These are phyloP conservation scores for Gleditsia sinensis DNA, from an alignment of 306 rosid species.

Conservation along the genomic window DNA sequence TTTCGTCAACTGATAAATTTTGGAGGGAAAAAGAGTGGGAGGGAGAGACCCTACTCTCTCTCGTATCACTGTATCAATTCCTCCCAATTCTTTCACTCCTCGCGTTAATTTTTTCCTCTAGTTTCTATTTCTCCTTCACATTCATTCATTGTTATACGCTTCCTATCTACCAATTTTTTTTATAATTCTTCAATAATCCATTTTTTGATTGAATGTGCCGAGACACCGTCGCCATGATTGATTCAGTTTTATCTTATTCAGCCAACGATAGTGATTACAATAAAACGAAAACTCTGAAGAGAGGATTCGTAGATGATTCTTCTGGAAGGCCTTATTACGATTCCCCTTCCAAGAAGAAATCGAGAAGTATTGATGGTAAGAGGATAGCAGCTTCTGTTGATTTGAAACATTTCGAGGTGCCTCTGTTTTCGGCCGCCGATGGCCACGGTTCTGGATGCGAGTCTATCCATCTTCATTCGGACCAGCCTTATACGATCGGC, in stretches of 20 bases:
- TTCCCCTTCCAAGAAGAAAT: not conserved
- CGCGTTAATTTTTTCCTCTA: not conserved
- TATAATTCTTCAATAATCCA: not conserved
- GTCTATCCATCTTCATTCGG: constrained; percentile 46
- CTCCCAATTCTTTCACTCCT: not conserved
- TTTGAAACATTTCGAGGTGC: constrained; percentile 45
- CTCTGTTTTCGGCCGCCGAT: constrained; percentile 37
- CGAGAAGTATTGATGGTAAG: not conserved
- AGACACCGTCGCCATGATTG: constrained; percentile 23
- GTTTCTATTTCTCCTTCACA: not conserved
- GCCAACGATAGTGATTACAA: not conserved
- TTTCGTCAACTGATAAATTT: no score
- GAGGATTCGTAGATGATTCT: constrained; percentile 17
- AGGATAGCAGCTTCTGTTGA: constrained; percentile 30
- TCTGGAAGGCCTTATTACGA: not conserved
- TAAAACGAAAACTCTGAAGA: constrained; percentile 2
- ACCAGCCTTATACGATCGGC: constrained; percentile 59
- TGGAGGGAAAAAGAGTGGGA: not conserved
- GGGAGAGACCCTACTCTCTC: not conserved
- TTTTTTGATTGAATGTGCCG: not conserved
- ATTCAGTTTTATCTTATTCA: not conserved
- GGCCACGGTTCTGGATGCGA: constrained; percentile 31
- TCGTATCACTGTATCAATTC: no score
- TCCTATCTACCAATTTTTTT: not conserved
- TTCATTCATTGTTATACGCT: not conserved